Base-by-base conservation (phyloP, 345 rosid species). In the Syzygium aqueum region DNA sequence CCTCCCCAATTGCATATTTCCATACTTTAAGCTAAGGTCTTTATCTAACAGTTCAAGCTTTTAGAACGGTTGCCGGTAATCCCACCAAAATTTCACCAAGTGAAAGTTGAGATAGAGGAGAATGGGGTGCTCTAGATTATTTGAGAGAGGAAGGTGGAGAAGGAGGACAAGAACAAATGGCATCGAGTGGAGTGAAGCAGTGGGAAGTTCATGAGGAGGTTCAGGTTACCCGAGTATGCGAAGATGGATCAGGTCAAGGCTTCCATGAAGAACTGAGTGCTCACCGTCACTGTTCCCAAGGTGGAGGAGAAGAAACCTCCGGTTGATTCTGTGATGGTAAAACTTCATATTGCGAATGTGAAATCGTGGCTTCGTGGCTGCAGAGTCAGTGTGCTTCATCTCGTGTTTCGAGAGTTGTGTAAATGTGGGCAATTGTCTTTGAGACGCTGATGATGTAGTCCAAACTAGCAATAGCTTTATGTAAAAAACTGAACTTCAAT, bases 131-230 rank as follows among this genome's bases (percentile, higher is more conserved):
- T 89, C 30, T 88, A 87, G 91, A 87, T 89, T 25, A 86, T 88
- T 8, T 89, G 89, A 37, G 91, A 89, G 87, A 86, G 88, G 54
- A 86, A 77, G 46, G 85, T 83, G 23, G 89, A 89, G 89, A 67
- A 89, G 83, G 91, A 89, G 85, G 91, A 89, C 54, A 89, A 89
- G 87, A 87, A 83, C 27, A 85, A 87, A 14, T 89, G 89, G 91
- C 89, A 88, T 28, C 88, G 89, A 6, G 85, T 89, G 5, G 91
- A 89, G 88, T 53, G 89, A 28, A 86, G 91, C 33, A 85, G 86
- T 28, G 89, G 91, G 21, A 89, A 87, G 86, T 89, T 89, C 86
- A 63, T 84, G 50, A 87, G 89, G 89, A 85, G 91, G 51, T 87
- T 89, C 88, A 56, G 90, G 86, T 51, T 89, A 51, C 89, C 90